Conservation (phyloP, 2,329 filamentous ascomycete species). For the Fusarium nurragi region DNA sequence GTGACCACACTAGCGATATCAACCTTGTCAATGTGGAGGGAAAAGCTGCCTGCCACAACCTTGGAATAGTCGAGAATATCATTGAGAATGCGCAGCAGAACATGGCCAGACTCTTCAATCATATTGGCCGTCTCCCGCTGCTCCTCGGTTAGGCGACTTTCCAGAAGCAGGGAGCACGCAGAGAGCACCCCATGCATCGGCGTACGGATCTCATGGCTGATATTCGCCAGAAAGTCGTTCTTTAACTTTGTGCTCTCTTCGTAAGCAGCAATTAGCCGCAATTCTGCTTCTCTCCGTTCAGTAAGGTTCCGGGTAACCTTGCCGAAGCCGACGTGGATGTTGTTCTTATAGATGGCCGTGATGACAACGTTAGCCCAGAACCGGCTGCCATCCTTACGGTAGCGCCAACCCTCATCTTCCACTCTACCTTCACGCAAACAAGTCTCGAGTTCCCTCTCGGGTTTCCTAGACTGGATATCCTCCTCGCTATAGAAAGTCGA, state of each 20-base stretch:
- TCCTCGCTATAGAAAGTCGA: constrained; percentile 6
- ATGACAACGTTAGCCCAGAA: constrained; percentile 13
- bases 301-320: constrained; percentile 7
- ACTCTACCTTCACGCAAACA: constrained; percentile 5
- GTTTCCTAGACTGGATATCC: constrained; percentile 1
- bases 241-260: constrained; percentile 4
- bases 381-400: constrained; percentile 1
- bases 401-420: constrained; percentile 12
- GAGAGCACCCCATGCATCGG: constrained; percentile 9
- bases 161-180: background rate
- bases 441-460: constrained; percentile 8
- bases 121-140: constrained; percentile 13
- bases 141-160: background rate
- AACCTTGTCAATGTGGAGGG: background rate
- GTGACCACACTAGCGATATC: background rate
- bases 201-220: constrained; percentile 10
- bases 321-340: constrained; percentile 10
- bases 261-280: constrained; percentile 1
- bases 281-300: constrained; percentile 5
- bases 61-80: constrained; percentile 13
- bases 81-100: constrained; percentile 1
- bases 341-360: constrained; percentile 3
- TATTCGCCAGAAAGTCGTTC: constrained; percentile 7
- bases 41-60: background rate
- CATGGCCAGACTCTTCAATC: background rate